Evolutionary conservation across 2,329 filamentous ascomycete genomes (phyloP), one percentile per base, ranked within the genome.

Genomic region (Fusarium palustre): DNA sequence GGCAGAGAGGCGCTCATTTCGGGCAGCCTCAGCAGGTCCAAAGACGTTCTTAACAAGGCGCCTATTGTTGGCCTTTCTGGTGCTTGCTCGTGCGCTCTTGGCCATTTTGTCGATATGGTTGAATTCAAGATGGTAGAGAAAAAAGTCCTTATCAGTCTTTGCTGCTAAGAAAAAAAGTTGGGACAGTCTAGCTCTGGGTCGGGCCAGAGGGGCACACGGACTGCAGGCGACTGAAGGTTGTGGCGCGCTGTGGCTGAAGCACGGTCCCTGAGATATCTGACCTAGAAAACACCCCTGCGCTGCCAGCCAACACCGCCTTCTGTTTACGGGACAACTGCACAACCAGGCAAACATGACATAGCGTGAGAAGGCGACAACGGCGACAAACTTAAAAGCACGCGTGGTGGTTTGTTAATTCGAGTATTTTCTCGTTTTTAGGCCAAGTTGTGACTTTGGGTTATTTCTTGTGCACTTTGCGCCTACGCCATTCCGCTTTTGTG

Each of bases 31-130:
- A 57, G 90, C 89, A 18, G 95, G 95, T 2, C 91, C 92, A 81
- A 97, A 97, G 70, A 97, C 91, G 70, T 88, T 89, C 70, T 88
- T 85, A 80, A 94, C 94, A 70, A 97, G 86, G 74, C 88, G 90
- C 73, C 88, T 86, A 82, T 94, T 93, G 84, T 97, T 97, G 76
- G 86, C 86, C 84, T 97, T 97, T 75, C 86, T 89, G 71, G 87
- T 85, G 78, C 91, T 97, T 70, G 94, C 88, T 79, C 95, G 87
- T 65, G 92, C 85, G 78, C 92, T 92, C 80, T 97, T 97, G 25
- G 94, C 95, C 95, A 97, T 98, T 74, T 58, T 86, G 77, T 55
- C 43, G 54, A 57, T 25, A 55, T 66, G 53, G 45, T 55, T 64
- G 65, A 54, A 39, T 39, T 39, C 36, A 7, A 56, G 43, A 56